phyloP scores from a whole-genome alignment of 176 grass and related monocot species.

The maize (Zea mays) region Zm-B73-REFERENCE-NAM-5.0 NC_050098.1:227015001-227015500 shows the following conservation, averaged over 20 bases:
- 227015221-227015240: slow-evolving; percentile 53
- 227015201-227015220: slow-evolving; percentile 35
- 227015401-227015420: slow-evolving; percentile 35
- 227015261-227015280: slow-evolving; percentile 60
- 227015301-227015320: slow-evolving; percentile 57
- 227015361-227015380: slow-evolving; percentile 62
- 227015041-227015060: background rate
- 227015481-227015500: slow-evolving; percentile 61
- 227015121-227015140: slow-evolving; percentile 38
- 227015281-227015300: slow-evolving; percentile 39
- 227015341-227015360: slow-evolving; percentile 51
- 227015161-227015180: slow-evolving; percentile 39
- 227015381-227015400: slow-evolving; percentile 47
- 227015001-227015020: background rate
- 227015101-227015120: background rate
- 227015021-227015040: background rate
- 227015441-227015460: slow-evolving; percentile 64
- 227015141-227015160: slow-evolving; percentile 51
- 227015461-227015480: slow-evolving; percentile 58
- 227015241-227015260: slow-evolving; percentile 65
- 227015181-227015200: slow-evolving; percentile 64
- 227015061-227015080: background rate
- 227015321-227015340: slow-evolving; percentile 49
- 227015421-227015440: slow-evolving; percentile 43
- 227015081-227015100: background rate